Evolutionary conservation across 352 stramenopile species (phyloP).

Genomic region (Plasmopara halstedii): DNA sequence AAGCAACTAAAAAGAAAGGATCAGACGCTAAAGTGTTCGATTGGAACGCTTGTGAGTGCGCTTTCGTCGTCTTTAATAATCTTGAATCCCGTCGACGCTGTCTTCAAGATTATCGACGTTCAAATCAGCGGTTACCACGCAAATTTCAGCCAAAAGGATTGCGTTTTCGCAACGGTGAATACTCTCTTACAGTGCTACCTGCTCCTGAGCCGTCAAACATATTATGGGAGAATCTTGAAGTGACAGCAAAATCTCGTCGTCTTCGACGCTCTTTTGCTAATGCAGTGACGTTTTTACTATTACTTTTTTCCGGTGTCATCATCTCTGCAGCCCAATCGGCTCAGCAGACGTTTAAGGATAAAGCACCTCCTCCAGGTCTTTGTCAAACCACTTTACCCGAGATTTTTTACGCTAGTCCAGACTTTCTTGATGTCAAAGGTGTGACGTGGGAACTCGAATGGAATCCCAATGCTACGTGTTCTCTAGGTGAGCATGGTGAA

Average conservation of each 20-base stretch:
- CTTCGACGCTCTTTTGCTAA: slow-evolving; percentile 62
- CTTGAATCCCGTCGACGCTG: slow-evolving; percentile 68
- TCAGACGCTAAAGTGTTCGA: slow-evolving; percentile 37
- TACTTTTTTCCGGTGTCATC: slow-evolving; percentile 63
- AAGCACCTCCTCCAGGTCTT: slow-evolving; percentile 46
- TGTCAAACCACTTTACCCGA: slow-evolving; percentile 47
- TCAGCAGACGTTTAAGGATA: slow-evolving; percentile 60
- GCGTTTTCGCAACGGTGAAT: slow-evolving; percentile 49
- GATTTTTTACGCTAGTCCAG: slow-evolving; percentile 49
- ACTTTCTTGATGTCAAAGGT: slow-evolving; percentile 13
- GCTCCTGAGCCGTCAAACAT: slow-evolving; percentile 82
- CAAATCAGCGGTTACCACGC: slow-evolving; percentile 28
- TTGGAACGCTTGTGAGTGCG: slow-evolving; percentile 58
- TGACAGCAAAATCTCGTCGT: slow-evolving; percentile 48
- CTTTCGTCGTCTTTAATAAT: slow-evolving; percentile 87
- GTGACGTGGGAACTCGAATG: slow-evolving; percentile 45
- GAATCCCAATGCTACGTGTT: slow-evolving; percentile 47
- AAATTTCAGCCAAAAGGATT: slow-evolving; percentile 47
- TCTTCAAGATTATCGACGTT: slow-evolving; percentile 68
- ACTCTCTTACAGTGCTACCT: slow-evolving; percentile 34
- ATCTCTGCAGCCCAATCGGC: slow-evolving; percentile 73
- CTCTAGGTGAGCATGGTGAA: slow-evolving; percentile 11
- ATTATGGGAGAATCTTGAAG: slow-evolving; percentile 82
- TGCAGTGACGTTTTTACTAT: slow-evolving; percentile 59
- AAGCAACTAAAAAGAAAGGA: slow-evolving; percentile 20